Evolutionary conservation across 2,329 filamentous ascomycete species (phyloP).

Genomic region (Ophiostoma quercus): DNA sequence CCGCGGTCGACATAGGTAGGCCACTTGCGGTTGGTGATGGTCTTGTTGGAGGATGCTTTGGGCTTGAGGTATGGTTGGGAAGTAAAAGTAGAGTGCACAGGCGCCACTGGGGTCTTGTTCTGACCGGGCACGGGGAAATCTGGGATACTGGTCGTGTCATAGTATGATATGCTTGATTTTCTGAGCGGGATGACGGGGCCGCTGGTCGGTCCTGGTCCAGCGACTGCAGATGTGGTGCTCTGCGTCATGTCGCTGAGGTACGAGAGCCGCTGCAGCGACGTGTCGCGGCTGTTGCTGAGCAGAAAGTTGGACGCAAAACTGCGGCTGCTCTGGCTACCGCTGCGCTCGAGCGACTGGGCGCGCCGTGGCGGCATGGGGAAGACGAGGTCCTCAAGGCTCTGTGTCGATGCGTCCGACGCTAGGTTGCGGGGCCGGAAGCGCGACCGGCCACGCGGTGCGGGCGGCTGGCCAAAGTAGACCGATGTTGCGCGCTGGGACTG

Average conservation of each 20-base stretch:
- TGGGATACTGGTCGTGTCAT: slow-evolving; percentile 9
- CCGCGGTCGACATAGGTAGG: slow-evolving; percentile 39
- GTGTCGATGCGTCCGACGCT: background rate
- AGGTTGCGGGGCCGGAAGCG: background rate
- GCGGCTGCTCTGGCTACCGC: slow-evolving; percentile 5
- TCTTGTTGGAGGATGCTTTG: background rate
- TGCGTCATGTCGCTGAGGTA: slow-evolving; percentile 16
- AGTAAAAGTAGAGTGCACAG: background rate
- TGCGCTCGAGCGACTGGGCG: slow-evolving; percentile 22
- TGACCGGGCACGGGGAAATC: slow-evolving; percentile 12
- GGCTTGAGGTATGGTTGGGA: too few species aligned
- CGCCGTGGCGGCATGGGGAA: slow-evolving; percentile 14
- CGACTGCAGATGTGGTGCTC: background rate
- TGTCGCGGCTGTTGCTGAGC: slow-evolving; percentile 24
- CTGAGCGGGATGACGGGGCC: background rate
- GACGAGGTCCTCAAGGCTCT: background rate
- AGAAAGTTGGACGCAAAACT: slow-evolving; percentile 20
- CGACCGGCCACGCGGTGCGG: slow-evolving; percentile 1
- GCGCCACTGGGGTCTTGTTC: background rate
- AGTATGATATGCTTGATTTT: background rate
- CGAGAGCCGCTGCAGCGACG: slow-evolving; percentile 21
- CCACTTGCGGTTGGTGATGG: background rate
- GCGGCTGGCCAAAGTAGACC: slow-evolving; percentile 2
- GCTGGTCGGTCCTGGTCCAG: background rate
- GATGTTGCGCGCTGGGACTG: slow-evolving; percentile 14